Evolutionary conservation across 2,329 filamentous ascomycete species (phyloP).

Genomic region (Blumeria hordei): DNA sequence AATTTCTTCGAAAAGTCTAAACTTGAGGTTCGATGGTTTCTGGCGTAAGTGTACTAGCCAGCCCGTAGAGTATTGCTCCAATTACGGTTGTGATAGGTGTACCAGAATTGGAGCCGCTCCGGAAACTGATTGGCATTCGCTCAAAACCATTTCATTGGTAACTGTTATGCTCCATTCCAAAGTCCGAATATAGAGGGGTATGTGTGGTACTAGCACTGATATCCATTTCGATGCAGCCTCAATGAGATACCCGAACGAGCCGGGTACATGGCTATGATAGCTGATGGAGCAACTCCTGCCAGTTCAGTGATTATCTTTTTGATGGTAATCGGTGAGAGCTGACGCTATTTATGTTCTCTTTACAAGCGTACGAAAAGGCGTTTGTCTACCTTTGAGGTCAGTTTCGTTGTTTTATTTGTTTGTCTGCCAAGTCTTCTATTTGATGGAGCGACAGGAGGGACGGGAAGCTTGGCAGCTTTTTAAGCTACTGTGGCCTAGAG

Average conservation of each 20-base stretch:
- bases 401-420: too few relatives aligned
- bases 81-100: not conserved
- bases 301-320: too few relatives aligned
- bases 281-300: too few relatives aligned
- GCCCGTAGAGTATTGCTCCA: not conserved
- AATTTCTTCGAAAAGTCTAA: not conserved
- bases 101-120: not conserved
- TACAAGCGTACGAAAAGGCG: too few relatives aligned
- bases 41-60: not conserved
- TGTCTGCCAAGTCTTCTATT: too few relatives aligned
- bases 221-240: not conserved
- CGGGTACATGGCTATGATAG: too few relatives aligned
- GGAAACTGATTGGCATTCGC: not conserved
- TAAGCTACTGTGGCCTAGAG: too few relatives aligned
- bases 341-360: too few relatives aligned
- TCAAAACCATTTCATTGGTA: not conserved
- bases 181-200: not conserved
- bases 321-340: too few relatives aligned
- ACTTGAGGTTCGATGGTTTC: not conserved
- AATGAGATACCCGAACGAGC: not conserved
- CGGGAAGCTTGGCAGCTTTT: too few relatives aligned
- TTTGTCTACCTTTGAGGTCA: too few relatives aligned
- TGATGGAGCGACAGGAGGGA: too few relatives aligned
- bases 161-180: not conserved
- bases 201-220: not conserved